Evolutionary conservation across 2,329 filamentous ascomycete genomes (phyloP), one percentile per base, ranked within the genome.

Genomic region (Aspergillus hiratsukae): DNA sequence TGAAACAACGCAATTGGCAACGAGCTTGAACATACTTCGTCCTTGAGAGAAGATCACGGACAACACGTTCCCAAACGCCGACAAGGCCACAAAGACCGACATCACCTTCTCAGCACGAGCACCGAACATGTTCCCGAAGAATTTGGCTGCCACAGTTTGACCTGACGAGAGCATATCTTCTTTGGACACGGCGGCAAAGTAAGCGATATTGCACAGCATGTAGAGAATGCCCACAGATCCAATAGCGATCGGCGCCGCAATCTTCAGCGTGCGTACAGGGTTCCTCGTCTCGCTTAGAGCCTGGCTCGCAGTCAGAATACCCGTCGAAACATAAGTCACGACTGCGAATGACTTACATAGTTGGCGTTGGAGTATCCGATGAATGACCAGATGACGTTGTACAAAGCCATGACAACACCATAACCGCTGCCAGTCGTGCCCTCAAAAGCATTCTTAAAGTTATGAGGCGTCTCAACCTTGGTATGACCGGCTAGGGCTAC

Each of bases 361-460:
- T 87, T 87, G 0, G 83, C 82, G 65, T 87, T 87, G 6, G 79
- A 76, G 61, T 81, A 87, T 2, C 84, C 84, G 3, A 78, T 74
- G 53, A 85, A 87, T 0, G 83, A 82, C 67, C 84, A 86, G 29
- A 83, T 80, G 54, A 87, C 83, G 56, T 81, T 85, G 58, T 85
- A 82, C 40, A 87, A 66, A 0, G 84, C 83, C 56, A 79, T 85
- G 1, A 83, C 81, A n/a, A 85, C 71, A 27, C 80, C 80, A 57
- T 75, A 75, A 6, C 69, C 70, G 56, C 66, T 73, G 17, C 67
- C 66, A 9, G 66, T 65, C 10, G 67, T 72, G 10, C 73, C 75
- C 46, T 72, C 71, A 55, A 76, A 76, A 2, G 73, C 72, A 59
- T 72, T 69, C 8, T 51, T 60, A 57, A 74, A 75, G 58, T 74